A percentile compares a stretch with the other conserved stretches of the same genome.
Conservation (phyloP, 2,329 filamentous ascomycete species). For the Zasmidium cellare region DNA sequence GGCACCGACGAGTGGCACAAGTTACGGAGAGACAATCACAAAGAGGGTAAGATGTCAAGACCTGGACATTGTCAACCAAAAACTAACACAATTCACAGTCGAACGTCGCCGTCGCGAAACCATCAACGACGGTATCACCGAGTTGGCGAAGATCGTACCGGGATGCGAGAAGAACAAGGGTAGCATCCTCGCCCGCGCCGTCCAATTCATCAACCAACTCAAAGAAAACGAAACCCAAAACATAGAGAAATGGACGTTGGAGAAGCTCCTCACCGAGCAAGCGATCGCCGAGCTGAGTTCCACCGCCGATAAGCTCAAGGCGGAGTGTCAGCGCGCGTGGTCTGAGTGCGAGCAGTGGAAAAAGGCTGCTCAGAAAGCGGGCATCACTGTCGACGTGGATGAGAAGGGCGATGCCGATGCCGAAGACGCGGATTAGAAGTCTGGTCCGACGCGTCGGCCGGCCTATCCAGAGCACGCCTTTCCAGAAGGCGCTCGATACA, state of each 20-base stretch:
- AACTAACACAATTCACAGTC: slow-evolving; percentile 56
- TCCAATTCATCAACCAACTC: slow-evolving; percentile 90
- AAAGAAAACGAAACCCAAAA: slow-evolving; percentile 94
- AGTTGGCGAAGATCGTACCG: slow-evolving; percentile 94
- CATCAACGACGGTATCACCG: slow-evolving; percentile 98
- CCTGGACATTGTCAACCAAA: not conserved
- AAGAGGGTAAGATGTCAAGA: slow-evolving; percentile 72
- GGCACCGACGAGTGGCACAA: slow-evolving; percentile 98
- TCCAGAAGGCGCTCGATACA: no score
- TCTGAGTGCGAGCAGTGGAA: slow-evolving; percentile 79
- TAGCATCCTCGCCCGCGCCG: slow-evolving; percentile 88
- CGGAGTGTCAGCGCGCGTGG: slow-evolving; percentile 75
- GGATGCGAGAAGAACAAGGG: slow-evolving; percentile 99
- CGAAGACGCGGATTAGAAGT: slow-evolving; percentile 16
- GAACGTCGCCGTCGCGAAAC: slow-evolving; percentile 95
- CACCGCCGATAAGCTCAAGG: slow-evolving; percentile 84
- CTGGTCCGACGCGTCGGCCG: not conserved
- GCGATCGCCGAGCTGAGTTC: slow-evolving; percentile 84
- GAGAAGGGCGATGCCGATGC: slow-evolving; percentile 18
- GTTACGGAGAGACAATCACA: slow-evolving; percentile 94
- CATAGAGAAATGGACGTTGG: slow-evolving; percentile 89
- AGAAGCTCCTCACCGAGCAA: slow-evolving; percentile 87
- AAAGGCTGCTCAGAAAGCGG: slow-evolving; percentile 46
- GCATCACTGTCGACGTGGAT: slow-evolving; percentile 27
- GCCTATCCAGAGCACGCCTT: not conserved